Conservation (phyloP, 176 grass and related monocot genomes). For the Oryza nivara region DNA sequence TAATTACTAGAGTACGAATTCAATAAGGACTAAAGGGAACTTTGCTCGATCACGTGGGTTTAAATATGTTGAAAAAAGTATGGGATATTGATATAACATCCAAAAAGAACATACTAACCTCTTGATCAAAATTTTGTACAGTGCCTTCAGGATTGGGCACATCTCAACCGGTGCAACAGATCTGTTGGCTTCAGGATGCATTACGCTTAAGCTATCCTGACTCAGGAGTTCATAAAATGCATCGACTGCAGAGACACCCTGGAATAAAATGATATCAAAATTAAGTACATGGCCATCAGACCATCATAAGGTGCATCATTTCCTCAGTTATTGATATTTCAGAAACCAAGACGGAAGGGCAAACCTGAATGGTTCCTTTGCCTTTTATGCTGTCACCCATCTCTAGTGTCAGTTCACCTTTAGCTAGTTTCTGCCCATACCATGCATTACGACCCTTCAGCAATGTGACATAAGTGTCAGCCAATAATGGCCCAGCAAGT, state of each 20-base stretch:
- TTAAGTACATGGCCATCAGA: slow-evolving; percentile 17
- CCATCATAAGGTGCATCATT: slow-evolving; percentile 3
- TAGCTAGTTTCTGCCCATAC: slow-evolving; percentile 95
- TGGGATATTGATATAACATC: neutral
- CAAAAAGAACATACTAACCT: slow-evolving; percentile 51
- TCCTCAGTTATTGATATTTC: slow-evolving; percentile 10
- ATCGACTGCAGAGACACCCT: slow-evolving; percentile 96
- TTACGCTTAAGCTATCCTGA: slow-evolving; percentile 88
- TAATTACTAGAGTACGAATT: slow-evolving; percentile 3
- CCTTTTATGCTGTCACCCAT: slow-evolving; percentile 99
- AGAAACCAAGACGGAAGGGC: slow-evolving; percentile 31
- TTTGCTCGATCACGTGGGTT: neutral
- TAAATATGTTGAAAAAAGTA: neutral
- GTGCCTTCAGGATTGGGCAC: slow-evolving; percentile 95
- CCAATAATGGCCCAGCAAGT: slow-evolving; percentile 92
- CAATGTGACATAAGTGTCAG: slow-evolving; percentile 92
- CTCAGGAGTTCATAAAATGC: slow-evolving; percentile 98
- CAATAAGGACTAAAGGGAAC: slow-evolving; percentile 1
- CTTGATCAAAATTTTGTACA: slow-evolving; percentile 93
- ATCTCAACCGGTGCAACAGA: slow-evolving; percentile 89
- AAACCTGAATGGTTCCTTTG: slow-evolving; percentile 99
- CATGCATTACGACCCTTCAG: slow-evolving; percentile 97
- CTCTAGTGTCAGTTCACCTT: slow-evolving; percentile 83
- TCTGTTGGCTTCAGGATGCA: slow-evolving; percentile 89
- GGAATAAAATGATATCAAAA: slow-evolving; percentile 43